Evolutionary conservation across 176 grass and related monocot species (phyloP).

Genomic region (Musa acuminata): DNA sequence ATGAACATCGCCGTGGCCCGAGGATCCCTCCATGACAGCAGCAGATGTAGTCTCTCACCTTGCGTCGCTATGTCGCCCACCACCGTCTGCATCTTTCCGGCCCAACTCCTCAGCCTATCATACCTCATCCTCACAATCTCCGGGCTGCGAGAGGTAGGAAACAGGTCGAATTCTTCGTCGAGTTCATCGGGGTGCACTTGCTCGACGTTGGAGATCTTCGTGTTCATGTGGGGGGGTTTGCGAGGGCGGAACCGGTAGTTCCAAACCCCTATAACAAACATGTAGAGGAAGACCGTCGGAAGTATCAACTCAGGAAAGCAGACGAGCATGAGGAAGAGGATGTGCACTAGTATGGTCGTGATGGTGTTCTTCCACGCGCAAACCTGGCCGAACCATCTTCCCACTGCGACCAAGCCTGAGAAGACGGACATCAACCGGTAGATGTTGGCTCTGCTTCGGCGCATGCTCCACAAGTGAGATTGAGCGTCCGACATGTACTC

Average conservation of each 20-base stretch:
- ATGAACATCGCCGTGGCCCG: conserved; percentile 12
- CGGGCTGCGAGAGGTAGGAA: neutral
- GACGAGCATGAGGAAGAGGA: neutral
- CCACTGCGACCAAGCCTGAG: neutral
- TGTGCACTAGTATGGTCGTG: neutral
- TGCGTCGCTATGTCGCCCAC: conserved; percentile 9
- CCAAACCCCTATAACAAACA: neutral
- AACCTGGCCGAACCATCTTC: neutral
- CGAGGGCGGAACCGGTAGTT: neutral
- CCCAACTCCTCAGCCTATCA: neutral
- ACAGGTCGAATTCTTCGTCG: conserved; percentile 6
- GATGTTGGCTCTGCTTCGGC: conserved; percentile 4
- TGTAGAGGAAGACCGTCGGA: neutral
- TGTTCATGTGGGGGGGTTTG: conserved; percentile 6
- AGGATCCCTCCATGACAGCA: conserved; percentile 14
- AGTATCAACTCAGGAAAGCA: neutral
- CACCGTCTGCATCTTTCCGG: neutral
- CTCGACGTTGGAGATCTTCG: neutral
- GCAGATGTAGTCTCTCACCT: conserved; percentile 1
- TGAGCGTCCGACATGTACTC: neutral
- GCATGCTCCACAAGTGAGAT: conserved; percentile 10
- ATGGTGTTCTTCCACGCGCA: neutral
- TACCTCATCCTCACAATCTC: conserved; percentile 4
- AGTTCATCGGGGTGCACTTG: neutral
- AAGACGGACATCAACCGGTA: neutral